Percentiles rank a stretch among this genome's conserved stretches.
Evolutionary conservation across 345 rosid genomes (phyloP).

Genomic region (Populus alba): DNA sequence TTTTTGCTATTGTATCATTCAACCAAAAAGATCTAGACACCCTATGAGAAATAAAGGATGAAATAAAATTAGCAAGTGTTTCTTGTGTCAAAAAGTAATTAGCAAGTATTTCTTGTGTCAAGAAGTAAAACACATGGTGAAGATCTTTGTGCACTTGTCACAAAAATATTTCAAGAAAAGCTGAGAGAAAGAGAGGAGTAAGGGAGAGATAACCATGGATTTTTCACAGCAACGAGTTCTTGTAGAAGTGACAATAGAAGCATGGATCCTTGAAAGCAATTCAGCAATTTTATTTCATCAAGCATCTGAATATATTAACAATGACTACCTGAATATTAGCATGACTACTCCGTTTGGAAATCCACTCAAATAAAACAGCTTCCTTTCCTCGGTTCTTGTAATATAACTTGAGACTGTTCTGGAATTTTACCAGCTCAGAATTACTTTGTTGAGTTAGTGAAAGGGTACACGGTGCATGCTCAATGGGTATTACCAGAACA

Average conservation of each 20-base stretch:
- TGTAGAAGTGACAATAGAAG: neutral
- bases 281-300: neutral
- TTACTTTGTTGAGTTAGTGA: slow-evolving; percentile 51
- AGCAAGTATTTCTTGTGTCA: neutral
- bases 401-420: slow-evolving; percentile 56
- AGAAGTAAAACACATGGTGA: neutral
- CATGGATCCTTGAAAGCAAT: neutral
- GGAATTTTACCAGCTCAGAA: slow-evolving; percentile 59
- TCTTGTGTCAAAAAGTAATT: neutral
- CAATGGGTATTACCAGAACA: slow-evolving; percentile 62
- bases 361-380: slow-evolving; percentile 82
- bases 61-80: neutral
- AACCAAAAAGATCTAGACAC: too few relatives aligned
- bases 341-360: slow-evolving; percentile 69
- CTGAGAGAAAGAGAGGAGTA: too few relatives aligned
- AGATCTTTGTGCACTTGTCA: neutral
- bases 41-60: too few relatives aligned
- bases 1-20: neutral
- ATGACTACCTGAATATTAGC: slow-evolving; percentile 83
- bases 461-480: slow-evolving; percentile 72
- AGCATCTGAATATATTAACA: neutral
- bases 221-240: neutral
- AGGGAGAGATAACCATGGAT: neutral
- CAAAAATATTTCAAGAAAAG: neutral
- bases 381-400: slow-evolving; percentile 61